phyloP scores from a whole-genome alignment of 2,329 filamentous ascomycete species.

The Cordyceps cicadae region DNA sequence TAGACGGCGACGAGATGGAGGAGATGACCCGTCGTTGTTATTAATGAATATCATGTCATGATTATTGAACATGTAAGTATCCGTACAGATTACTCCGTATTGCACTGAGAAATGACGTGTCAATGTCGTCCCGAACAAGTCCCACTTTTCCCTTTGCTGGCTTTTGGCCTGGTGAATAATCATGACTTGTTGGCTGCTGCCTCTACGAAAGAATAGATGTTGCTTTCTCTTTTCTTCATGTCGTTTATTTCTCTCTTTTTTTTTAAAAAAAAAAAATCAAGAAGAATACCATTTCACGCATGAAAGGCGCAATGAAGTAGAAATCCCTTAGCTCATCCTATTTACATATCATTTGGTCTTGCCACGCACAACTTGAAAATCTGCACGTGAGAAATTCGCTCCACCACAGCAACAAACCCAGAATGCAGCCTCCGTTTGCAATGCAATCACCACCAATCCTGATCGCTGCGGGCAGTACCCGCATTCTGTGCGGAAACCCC shows the following conservation, averaged over 20 bases:
- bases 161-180: too few relatives aligned
- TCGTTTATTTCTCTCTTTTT: neutral
- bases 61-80: too few relatives aligned
- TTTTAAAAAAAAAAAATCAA: too few relatives aligned
- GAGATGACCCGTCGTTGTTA: neutral
- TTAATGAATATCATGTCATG: neutral
- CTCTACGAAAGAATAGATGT: neutral
- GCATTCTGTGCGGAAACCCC: neutral
- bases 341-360: neutral
- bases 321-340: too few relatives aligned
- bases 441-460: neutral
- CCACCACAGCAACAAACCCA: neutral
- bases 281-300: too few relatives aligned
- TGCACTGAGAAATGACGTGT: neutral
- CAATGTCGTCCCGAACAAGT: too few relatives aligned
- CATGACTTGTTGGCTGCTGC: neutral
- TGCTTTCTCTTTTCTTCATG: neutral
- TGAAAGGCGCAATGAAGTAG: too few relatives aligned
- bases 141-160: neutral
- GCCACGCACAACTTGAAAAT: neutral
- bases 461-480: neutral
- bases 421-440: neutral
- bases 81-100: too few relatives aligned
- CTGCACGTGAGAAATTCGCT: conserved; percentile 10
- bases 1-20: neutral